Base-by-base conservation (phyloP, 2,329 filamentous ascomycete species). In the Fusarium cicatricum region DNA sequence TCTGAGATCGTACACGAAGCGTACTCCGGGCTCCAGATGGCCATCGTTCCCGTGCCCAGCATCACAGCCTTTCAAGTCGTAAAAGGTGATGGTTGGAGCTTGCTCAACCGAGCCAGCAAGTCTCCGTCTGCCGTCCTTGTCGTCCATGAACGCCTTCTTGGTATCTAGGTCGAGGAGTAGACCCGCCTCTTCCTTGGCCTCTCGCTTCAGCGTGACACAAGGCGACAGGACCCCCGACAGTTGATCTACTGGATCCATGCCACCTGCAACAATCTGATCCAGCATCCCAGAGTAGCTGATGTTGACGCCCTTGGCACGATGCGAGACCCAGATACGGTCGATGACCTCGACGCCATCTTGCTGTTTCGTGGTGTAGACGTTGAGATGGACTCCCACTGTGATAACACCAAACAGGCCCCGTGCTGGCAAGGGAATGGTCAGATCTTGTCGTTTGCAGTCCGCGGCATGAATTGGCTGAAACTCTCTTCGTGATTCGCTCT, bases 11-110 rank as follows among this genome's bases (percentile, higher is more conserved):
- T 71, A 77, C 11, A 72, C 70, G 46, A 71, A 75, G 14, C 75
- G 72, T n/a, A 76, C 63, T 2, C 74, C 75, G 2, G 74, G 74
- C 52, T 77, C 75, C 15, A 77, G 53, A 47, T 76, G 73, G 36
- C 70, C 71, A 10, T 67, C 57, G 49, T 70, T 72, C 3, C 52
- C 55, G 12, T 39, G 31, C 9, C 72, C 73, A 10, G 72, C 71
- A 3, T 58, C 49, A 12, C 46, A 34, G 31, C 70, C 70, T 50
- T 76, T 76, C 48, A 62, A 60, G 44, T 75, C 73, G 55, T 71
- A 74, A 41, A 75, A 76, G 4, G 70, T 67, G 29, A 77, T 71
- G n/a, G 51, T 37, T 1, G 65, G 60, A 9, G 62, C 68, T 11
- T 62, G 49, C 12, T 56, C 36, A 8, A 72, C 64, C 6, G 16